These are phyloP conservation scores for Pleurotus ostreatus DNA, from an alignment of 768 basidiomycete genomes.

Conservation along the genomic window DNA sequence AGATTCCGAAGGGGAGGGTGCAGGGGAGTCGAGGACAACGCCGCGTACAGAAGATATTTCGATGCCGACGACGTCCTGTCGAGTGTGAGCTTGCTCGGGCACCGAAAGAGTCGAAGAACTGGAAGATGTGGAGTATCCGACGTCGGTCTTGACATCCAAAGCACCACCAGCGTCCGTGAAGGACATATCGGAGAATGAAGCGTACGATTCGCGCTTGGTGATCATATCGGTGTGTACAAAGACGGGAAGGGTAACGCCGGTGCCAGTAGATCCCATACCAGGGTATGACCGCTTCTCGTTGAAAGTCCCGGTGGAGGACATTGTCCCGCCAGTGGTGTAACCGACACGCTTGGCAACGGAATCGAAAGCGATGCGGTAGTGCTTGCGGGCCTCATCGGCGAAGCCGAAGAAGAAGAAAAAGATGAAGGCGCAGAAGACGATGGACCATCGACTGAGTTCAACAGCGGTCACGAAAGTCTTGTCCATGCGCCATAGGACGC, in stretches of 20 bases:
- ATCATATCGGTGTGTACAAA: constrained; percentile 40
- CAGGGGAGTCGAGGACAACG: neutral
- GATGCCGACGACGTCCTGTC: constrained; percentile 22
- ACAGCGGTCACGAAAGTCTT: constrained; percentile 18
- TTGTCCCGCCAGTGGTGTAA: constrained; percentile 16
- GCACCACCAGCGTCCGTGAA: constrained; percentile 35
- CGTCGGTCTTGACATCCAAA: constrained; percentile 30
- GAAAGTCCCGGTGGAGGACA: constrained; percentile 16
- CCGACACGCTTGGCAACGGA: constrained; percentile 37
- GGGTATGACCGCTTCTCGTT: constrained; percentile 17
- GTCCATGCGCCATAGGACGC: constrained; percentile 36
- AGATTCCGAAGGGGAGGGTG: constrained; percentile 11
- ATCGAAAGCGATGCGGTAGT: constrained; percentile 39
- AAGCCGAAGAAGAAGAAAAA: constrained; percentile 73
- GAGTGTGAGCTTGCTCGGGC: constrained; percentile 17
- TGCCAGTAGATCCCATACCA: constrained; percentile 23
- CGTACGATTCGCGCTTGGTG: constrained; percentile 43
- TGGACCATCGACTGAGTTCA: constrained; percentile 47
- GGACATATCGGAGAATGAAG: constrained; percentile 44
- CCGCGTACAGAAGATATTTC: constrained; percentile 27
- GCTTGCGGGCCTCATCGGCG: constrained; percentile 52
- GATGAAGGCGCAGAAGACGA: constrained; percentile 42
- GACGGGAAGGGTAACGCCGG: constrained; percentile 33
- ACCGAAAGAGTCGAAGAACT: constrained; percentile 29
- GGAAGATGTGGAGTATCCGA: constrained; percentile 27